These are phyloP conservation scores for Tricholoma sp. DNA, from an alignment of 768 basidiomycete species.

Conservation along the genomic window DNA sequence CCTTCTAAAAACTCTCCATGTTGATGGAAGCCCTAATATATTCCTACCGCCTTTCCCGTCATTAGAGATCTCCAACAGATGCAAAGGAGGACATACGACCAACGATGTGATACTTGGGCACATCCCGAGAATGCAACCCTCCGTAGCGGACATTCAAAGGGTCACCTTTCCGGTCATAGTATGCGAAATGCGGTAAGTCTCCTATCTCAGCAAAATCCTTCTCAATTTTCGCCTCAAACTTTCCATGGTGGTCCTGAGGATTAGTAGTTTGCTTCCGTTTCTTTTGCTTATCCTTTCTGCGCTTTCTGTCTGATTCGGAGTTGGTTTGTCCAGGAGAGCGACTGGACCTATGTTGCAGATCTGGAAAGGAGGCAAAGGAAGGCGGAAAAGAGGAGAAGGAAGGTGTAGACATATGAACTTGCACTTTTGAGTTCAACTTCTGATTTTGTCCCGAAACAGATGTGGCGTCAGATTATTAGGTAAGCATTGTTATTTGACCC, in stretches of 20 bases:
- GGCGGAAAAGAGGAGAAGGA: constrained; percentile 62
- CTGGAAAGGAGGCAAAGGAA: constrained; percentile 68
- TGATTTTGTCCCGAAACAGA: not conserved
- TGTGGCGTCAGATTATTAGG: not conserved
- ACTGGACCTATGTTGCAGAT: constrained; percentile 36
- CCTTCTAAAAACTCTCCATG: constrained; percentile 37
- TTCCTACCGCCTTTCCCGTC: constrained; percentile 50
- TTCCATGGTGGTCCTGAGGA: constrained; percentile 19
- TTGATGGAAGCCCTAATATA: constrained; percentile 56
- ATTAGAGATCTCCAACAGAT: constrained; percentile 39
- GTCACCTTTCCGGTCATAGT: constrained; percentile 66
- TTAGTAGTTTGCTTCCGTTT: constrained; percentile 20
- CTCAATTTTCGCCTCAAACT: constrained; percentile 1
- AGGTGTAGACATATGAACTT: constrained; percentile 40
- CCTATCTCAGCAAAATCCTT: constrained; percentile 7
- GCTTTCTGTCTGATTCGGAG: constrained; percentile 6
- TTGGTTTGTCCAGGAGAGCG: constrained; percentile 19
- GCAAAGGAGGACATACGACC: constrained; percentile 40
- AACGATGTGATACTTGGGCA: constrained; percentile 62
- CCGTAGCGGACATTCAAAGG: constrained; percentile 62
- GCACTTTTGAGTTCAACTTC: not conserved
- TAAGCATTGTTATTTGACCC: not conserved
- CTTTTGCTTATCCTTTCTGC: constrained; percentile 21
- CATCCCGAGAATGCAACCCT: constrained; percentile 52
- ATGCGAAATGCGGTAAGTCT: constrained; percentile 20